Percentiles rank a stretch among this genome's conserved stretches.
These are phyloP conservation scores for Kuraishia capsulata DNA, from an alignment of 805 yeast genomes.

Conservation along the genomic window DNA sequence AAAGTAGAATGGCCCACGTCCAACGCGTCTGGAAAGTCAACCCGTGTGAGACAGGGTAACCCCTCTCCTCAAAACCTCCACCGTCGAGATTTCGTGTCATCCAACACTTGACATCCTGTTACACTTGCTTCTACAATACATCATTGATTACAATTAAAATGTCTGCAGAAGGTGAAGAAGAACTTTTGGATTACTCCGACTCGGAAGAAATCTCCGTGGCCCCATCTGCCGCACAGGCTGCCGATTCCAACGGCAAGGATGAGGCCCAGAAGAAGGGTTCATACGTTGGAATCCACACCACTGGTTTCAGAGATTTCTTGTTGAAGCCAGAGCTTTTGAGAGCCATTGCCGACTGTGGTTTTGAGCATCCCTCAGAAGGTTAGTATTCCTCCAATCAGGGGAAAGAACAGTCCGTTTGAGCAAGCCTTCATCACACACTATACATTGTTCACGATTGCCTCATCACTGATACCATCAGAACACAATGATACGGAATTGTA, in stretches of 20 bases:
- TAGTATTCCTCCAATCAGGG: no score
- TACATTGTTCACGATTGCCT: no score
- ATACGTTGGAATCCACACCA: slow-evolving; percentile 95
- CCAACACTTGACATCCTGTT: no score
- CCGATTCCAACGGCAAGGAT: slow-evolving; percentile 32
- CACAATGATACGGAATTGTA: no score
- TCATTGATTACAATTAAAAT: slow-evolving; percentile 21
- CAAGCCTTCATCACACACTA: no score
- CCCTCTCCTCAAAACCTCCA: no score
- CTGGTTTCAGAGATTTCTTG: slow-evolving; percentile 96
- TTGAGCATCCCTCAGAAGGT: slow-evolving; percentile 99
- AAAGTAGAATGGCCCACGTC: no score
- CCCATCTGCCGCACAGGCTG: slow-evolving; percentile 33
- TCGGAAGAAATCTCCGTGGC: slow-evolving; percentile 88
- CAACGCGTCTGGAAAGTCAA: not conserved
- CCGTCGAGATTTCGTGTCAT: no score
- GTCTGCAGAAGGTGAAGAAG: slow-evolving; percentile 99
- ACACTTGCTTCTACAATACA: no score
- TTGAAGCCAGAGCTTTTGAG: slow-evolving; percentile 94
- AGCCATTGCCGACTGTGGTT: slow-evolving; percentile 98
- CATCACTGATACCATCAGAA: no score
- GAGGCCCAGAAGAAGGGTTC: slow-evolving; percentile 88
- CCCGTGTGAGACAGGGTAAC: slow-evolving; percentile 1
- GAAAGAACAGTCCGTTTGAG: no score
- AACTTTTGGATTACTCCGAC: slow-evolving; percentile 96